Conservation (phyloP, 192 early-diverging fungal species). For the Phlyctochytrium arcticum region DNA sequence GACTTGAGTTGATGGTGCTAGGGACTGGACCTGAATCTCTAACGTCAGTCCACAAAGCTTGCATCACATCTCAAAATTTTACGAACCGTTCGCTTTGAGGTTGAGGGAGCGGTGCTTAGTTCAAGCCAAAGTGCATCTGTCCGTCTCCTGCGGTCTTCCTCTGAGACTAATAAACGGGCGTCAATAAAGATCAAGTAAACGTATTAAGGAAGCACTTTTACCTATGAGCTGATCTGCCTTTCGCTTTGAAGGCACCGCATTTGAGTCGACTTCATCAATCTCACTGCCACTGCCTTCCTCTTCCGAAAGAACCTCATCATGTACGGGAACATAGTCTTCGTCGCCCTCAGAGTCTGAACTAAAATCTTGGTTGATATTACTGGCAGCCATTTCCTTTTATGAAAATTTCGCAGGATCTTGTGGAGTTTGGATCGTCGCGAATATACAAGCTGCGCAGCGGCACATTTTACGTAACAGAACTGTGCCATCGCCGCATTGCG, state of each 20-base stretch:
- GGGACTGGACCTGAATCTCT: not conserved
- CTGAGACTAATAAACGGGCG: no score
- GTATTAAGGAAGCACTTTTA: no score
- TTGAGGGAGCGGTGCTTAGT: conserved; percentile 43
- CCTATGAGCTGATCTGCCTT: not conserved
- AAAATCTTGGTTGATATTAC: not conserved
- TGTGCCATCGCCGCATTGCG: no score
- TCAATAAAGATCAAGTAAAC: no score
- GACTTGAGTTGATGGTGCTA: not conserved
- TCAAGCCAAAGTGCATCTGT: conserved; percentile 57
- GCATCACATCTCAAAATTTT: no score
- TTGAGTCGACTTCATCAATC: not conserved
- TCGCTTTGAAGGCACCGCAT: not conserved
- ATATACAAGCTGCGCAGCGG: no score
- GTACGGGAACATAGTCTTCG: not conserved
- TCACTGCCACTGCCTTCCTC: not conserved
- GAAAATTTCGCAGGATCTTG: no score
- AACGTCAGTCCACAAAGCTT: not conserved
- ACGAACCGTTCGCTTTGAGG: no score
- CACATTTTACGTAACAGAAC: no score
- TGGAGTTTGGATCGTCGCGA: no score
- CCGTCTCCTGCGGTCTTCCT: conserved; percentile 31
- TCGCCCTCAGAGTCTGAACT: not conserved
- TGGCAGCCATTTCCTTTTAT: not conserved
- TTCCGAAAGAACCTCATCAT: not conserved